Conservation (phyloP, 2,329 filamentous ascomycete species). For the Claviceps humidiphila region DNA sequence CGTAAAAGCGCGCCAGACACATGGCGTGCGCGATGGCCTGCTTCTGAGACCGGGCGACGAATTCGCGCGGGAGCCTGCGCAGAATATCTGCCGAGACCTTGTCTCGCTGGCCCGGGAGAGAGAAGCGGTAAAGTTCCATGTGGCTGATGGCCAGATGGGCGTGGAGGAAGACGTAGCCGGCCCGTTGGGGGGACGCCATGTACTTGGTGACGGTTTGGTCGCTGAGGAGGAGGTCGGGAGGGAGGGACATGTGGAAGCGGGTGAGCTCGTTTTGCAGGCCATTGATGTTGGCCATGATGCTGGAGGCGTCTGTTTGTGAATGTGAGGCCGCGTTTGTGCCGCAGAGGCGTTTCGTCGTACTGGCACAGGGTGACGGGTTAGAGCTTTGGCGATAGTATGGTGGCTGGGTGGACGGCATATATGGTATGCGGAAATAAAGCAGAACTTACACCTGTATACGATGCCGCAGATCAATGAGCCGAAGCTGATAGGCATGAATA, state of each 20-base stretch:
- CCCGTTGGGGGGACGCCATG: constrained; percentile 17
- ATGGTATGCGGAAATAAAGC: neutral
- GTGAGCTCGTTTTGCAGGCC: constrained; percentile 24
- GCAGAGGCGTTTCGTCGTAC: constrained; percentile 16
- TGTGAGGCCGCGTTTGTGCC: constrained; percentile 8
- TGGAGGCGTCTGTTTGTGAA: constrained; percentile 20
- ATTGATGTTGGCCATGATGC: constrained; percentile 24
- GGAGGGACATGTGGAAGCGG: constrained; percentile 22
- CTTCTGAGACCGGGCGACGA: constrained; percentile 22
- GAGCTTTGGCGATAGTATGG: neutral
- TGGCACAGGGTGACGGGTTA: constrained; percentile 1
- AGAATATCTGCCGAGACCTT: constrained; percentile 19
- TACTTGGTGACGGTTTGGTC: constrained; percentile 21
- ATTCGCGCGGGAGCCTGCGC: constrained; percentile 21
- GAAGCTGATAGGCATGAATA: constrained; percentile 21
- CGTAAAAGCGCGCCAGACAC: constrained; percentile 22
- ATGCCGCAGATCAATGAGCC: constrained; percentile 23
- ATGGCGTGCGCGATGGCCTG: constrained; percentile 27
- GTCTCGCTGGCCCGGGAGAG: constrained; percentile 22
- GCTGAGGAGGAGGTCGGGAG: constrained; percentile 19
- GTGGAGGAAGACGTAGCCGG: constrained; percentile 25
- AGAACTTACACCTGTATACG: constrained; percentile 22
- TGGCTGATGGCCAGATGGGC: constrained; percentile 22
- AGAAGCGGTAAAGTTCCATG: constrained; percentile 27
- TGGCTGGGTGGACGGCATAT: neutral